Evolutionary conservation across 2,329 filamentous ascomycete genomes (phyloP), one percentile per base, ranked within the genome.

Genomic region (Corinectria fuckeliana): DNA sequence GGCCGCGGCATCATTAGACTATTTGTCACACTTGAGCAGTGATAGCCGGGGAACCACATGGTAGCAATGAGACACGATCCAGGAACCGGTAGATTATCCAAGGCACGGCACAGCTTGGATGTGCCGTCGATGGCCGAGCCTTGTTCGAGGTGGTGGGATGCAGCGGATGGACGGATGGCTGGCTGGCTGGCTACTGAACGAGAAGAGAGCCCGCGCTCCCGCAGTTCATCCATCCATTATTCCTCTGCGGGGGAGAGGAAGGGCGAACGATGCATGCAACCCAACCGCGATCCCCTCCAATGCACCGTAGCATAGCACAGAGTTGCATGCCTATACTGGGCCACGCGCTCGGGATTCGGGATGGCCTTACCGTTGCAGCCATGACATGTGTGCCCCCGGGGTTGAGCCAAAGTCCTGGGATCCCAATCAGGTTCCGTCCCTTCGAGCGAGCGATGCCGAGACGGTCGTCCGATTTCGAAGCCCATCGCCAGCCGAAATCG

Each of bases 161-260:
- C 39, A 45, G 23, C 56, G 56, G 56, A 44, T 53, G 45, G 50
- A 58, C 48, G 56, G 56, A 58, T 53, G 55, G 21, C 18, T 52
- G 16, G 7, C 21, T 28, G 28, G n/a, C 28, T 32, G 30, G 18
- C 32, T 50, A 32, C 30, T 8, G 30, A 23, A 34, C 21, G 32
- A 38, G 1, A 14, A 14, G 47, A 26, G 13, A 28, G 26, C 7
- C 26, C 11, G 26, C 26, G 26, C 26, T 28, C 26, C 26, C 11
- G n/a, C n/a, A n/a, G n/a, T n/a, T n/a, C n/a, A n/a, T n/a, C n/a
- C n/a, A n/a, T n/a, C n/a, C n/a, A n/a, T n/a, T n/a, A n/a, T n/a
- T n/a, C n/a, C n/a, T n/a, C n/a, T n/a, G n/a, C n/a, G n/a, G n/a
- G n/a, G n/a, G n/a, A n/a, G n/a, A n/a, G n/a, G n/a, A n/a, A n/a